A percentile compares a stretch with the other conserved stretches of the same genome.
phyloP scores from a whole-genome alignment of 257 asterid genomes.

The Penstemon newberryi region DNA sequence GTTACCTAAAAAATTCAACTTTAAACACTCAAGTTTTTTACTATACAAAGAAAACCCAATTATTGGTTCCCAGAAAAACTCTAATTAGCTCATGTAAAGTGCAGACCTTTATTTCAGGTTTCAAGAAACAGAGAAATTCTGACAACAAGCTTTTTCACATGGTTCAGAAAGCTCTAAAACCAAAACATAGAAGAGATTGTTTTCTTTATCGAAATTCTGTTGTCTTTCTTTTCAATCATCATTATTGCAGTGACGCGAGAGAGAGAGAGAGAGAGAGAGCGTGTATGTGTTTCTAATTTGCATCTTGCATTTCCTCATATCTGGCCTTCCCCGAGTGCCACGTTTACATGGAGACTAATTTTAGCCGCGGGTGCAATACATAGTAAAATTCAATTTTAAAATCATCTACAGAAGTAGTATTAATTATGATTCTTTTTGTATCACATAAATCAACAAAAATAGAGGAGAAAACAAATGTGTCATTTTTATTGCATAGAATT shows the following conservation, averaged over 20 bases:
- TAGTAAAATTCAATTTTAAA: too few species aligned
- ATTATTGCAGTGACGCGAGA: neutral
- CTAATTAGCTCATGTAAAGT: slow-evolving; percentile 1
- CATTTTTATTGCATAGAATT: too few species aligned
- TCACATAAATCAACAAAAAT: too few species aligned
- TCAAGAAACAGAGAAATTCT: slow-evolving; percentile 18
- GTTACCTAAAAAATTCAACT: slow-evolving; percentile 13
- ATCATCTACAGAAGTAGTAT: too few species aligned
- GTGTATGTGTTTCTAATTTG: neutral
- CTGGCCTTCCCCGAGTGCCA: too few species aligned
- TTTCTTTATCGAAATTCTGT: neutral
- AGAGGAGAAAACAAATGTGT: too few species aligned
- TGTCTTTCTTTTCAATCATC: neutral
- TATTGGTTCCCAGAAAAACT: slow-evolving; percentile 18
- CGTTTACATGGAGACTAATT: too few species aligned
- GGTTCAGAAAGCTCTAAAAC: slow-evolving; percentile 7
- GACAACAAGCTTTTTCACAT: neutral
- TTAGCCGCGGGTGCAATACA: too few species aligned
- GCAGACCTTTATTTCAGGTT: slow-evolving; percentile 15
- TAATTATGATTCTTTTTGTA: too few species aligned
- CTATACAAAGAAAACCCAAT: slow-evolving; percentile 21
- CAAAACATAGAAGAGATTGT: neutral
- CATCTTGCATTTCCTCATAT: too few species aligned
- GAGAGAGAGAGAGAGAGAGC: neutral
- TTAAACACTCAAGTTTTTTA: neutral